Conservation (phyloP, 2,329 filamentous ascomycete genomes). For the Pseudocercospora pini-densiflorae region DNA sequence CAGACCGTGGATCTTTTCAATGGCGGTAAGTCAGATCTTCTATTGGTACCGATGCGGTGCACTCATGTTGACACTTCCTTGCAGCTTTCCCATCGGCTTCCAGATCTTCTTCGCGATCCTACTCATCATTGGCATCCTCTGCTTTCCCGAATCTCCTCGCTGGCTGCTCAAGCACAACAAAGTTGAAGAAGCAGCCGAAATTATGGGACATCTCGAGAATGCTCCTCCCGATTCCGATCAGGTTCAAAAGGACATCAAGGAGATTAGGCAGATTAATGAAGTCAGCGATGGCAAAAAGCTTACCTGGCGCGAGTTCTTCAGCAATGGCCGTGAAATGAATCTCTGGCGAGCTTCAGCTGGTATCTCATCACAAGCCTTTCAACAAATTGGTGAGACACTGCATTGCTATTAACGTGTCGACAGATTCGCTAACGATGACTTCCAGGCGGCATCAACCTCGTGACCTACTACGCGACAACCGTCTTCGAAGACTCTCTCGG, state of each 20-base stretch:
- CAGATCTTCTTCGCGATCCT: slow-evolving; percentile 61
- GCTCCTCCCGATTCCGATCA: slow-evolving; percentile 57
- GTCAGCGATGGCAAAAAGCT: slow-evolving; percentile 20
- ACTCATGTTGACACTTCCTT: no score
- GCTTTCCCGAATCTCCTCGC: slow-evolving; percentile 61
- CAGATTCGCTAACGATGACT: no score
- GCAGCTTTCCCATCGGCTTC: slow-evolving; percentile 55
- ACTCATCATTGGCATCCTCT: slow-evolving; percentile 54
- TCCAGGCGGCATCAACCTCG: slow-evolving; percentile 26
- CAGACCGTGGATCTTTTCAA: slow-evolving; percentile 45
- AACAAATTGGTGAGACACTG: slow-evolving; percentile 37
- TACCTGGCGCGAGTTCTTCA: slow-evolving; percentile 34
- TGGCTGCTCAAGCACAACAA: slow-evolving; percentile 56
- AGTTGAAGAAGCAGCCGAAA: slow-evolving; percentile 52
- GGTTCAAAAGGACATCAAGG: slow-evolving; percentile 58
- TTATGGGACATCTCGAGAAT: slow-evolving; percentile 56
- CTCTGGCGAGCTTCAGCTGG: slow-evolving; percentile 49
- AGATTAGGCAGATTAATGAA: slow-evolving; percentile 23
- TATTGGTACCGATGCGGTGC: no score
- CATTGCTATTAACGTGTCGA: no score
- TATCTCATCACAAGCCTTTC: slow-evolving; percentile 51
- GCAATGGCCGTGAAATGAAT: slow-evolving; percentile 48
- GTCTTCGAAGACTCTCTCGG: slow-evolving; percentile 59
- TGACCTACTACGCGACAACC: slow-evolving; percentile 49
- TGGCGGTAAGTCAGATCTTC: slow-evolving; percentile 46